Evolutionary conservation across 305 asterid species (phyloP).

Genomic region (Rubia balearica): DNA sequence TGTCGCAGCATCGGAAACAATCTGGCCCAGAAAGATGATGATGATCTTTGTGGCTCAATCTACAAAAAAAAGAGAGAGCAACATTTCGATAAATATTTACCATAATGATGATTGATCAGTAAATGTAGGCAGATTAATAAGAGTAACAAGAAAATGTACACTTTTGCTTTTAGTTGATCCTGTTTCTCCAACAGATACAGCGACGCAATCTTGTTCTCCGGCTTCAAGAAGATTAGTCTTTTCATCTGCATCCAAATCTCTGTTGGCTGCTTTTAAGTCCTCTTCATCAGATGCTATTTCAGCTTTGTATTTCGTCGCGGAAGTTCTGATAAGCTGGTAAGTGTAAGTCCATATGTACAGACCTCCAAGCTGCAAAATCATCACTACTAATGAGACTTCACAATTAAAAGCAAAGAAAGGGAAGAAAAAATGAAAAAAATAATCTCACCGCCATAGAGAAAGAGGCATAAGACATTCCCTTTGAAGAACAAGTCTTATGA

Average conservation of each 20-base stretch:
- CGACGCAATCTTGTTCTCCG: conserved; percentile 23
- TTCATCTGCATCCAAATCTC: conserved; percentile 45
- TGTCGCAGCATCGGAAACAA: conserved; percentile 34
- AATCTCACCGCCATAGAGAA: conserved; percentile 79
- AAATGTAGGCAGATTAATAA: background rate
- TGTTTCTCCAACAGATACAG: conserved; percentile 17
- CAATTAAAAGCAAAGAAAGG: background rate
- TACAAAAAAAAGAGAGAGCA: background rate
- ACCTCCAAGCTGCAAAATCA: conserved; percentile 55
- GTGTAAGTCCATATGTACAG: conserved; percentile 80
- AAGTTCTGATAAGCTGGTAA: conserved; percentile 47
- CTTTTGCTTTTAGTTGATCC: conserved; percentile 16
- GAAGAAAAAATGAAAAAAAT: background rate
- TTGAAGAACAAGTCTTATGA: conserved; percentile 35
- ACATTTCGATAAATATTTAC: background rate
- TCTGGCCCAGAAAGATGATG: conserved; percentile 25
- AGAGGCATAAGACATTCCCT: conserved; percentile 67
- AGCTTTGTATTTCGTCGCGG: conserved; percentile 38
- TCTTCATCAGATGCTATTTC: conserved; percentile 26
- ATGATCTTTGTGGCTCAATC: conserved; percentile 17
- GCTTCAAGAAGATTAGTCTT: conserved; percentile 40
- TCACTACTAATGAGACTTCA: background rate
- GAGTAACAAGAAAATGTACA: conserved; percentile 21
- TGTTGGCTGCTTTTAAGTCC: conserved; percentile 37
- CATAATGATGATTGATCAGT: background rate